Evolutionary conservation across 768 basidiomycete species (phyloP), one percentile per base, ranked within the genome.

Genomic region (Lentinula raphanica): DNA sequence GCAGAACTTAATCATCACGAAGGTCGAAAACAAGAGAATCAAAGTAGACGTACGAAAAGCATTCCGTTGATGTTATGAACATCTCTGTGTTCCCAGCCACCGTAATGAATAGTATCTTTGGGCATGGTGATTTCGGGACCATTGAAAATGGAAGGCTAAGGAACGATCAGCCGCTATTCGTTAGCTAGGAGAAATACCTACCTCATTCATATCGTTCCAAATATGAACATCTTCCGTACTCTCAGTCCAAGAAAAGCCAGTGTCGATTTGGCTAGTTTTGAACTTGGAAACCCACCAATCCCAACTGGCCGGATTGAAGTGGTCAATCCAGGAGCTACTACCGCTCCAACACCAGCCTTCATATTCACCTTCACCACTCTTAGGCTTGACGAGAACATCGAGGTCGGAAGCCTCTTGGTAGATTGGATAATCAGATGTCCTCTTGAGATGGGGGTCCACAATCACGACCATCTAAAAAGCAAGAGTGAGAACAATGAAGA

Each of bases 191-290:
- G 9, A 11, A 50, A 25, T 60, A 25, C 8, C 7, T 51, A 93
- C 93, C 83, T 98, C 97, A 64, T 98, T 98, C 97, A 99, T 99
- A 68, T 99, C 97, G 68, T 98, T 98, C 97, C 97, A 99, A 63
- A 98, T 94, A 69, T 87, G 88, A 13, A 98, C 81, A 63, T 85
- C 82, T 29, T 87, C 83, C 2, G 92, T 93, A 63, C 94, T 90
- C 61, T 90, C 73, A 0, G 77, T 82, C 88, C 92, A 92, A 6
- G 84, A 75, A 82, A 86, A 92, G n/a, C 78, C 72, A 46, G 78
- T 81, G 59, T 77, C 72, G 31, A 76, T 72, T 49, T 75, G 71
- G 60, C 77, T 71, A 8, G 76, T 77, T 71, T 87, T 88, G 79
- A 97, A 98, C 59, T 96, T 76, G 4, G 78, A 76, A 59, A 78